These are phyloP conservation scores for Boeremia lycopersici DNA, from an alignment of 2,329 filamentous ascomycete species.

Conservation along the genomic window DNA sequence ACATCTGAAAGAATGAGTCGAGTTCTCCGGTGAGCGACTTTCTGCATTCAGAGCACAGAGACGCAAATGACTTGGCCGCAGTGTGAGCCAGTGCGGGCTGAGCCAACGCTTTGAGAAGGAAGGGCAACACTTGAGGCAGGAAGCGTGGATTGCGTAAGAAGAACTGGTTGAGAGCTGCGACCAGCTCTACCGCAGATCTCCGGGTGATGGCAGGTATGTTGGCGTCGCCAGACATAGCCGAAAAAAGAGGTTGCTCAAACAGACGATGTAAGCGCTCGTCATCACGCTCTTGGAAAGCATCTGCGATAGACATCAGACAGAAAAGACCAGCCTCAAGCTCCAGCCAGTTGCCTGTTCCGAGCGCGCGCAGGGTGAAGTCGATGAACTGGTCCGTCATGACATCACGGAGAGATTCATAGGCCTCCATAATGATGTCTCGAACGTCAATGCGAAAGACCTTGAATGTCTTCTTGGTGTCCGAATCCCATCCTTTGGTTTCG, in stretches of 20 bases:
- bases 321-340: slow-evolving; percentile 60
- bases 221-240: slow-evolving; percentile 50
- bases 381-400: slow-evolving; percentile 56
- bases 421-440: slow-evolving; percentile 75
- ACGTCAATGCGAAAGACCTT: slow-evolving; percentile 77
- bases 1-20: slow-evolving; percentile 72
- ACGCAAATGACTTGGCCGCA: slow-evolving; percentile 75
- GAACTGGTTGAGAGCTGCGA: slow-evolving; percentile 76
- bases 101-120: slow-evolving; percentile 73
- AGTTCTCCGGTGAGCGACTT: slow-evolving; percentile 70
- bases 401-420: slow-evolving; percentile 63
- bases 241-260: slow-evolving; percentile 67
- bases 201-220: slow-evolving; percentile 67
- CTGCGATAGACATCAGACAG: slow-evolving; percentile 70
- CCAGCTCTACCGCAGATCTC: slow-evolving; percentile 71
- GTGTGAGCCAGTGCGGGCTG: slow-evolving; percentile 67
- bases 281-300: slow-evolving; percentile 65
- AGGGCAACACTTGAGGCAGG: slow-evolving; percentile 72
- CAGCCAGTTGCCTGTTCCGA: slow-evolving; percentile 54
- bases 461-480: slow-evolving; percentile 70
- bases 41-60: slow-evolving; percentile 77
- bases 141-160: slow-evolving; percentile 72
- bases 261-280: slow-evolving; percentile 66
- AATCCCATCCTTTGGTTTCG: slow-evolving; percentile 70
- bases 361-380: slow-evolving; percentile 49